Evolutionary conservation across 179 eudicot species (phyloP), one percentile per base, ranked within the genome.

Genomic region (Silene vulgaris): DNA sequence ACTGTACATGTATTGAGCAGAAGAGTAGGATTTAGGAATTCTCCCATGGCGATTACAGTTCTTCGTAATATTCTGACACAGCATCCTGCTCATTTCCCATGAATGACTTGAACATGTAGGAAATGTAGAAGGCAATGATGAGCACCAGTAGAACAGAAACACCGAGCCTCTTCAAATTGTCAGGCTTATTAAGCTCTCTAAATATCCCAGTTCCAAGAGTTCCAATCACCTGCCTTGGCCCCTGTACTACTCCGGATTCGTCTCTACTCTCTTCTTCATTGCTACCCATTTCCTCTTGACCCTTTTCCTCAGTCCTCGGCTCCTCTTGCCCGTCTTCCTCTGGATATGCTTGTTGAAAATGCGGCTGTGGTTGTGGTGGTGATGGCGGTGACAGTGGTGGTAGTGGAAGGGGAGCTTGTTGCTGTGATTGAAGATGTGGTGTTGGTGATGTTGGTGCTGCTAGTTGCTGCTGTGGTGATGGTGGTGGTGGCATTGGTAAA

Each of bases 171-270:
- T 76, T 78, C 74, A 71, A 19, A 56, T 75, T 80, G 48, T 74
- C 85, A 8, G 85, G 77, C 72, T 78, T 83, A 83, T 71, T 84
- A 65, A 82, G 61, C 72, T 82, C 83, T 75, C 75, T 77, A 5
- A 80, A 80, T 29, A 83, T 16, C 37, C 52, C 79, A 40, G 76
- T 76, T 52, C 59, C 59, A 8, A 40, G 48, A 40, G 48, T 40
- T 9, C 59, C 35, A 16, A 30, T 63, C 12, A n/a, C 64, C 17
- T 28, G 64, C 66, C 48, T 56, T 35, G 65, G 13, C 65, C 59
- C 65, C 45, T 66, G 17, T 70, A 16, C 32, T 8, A 48, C 57
- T 40, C 66, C 9, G 6, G 28, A 75, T 7, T 64, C 0, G 3
- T 37, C 67, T 28, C n/a, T 65, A 8, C 45, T 75, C 26, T 50